Percentiles rank a stretch among this genome's conserved stretches.
These are phyloP conservation scores for Dactylonectria macrodidyma DNA, from an alignment of 2,329 filamentous ascomycete species.

Conservation along the genomic window DNA sequence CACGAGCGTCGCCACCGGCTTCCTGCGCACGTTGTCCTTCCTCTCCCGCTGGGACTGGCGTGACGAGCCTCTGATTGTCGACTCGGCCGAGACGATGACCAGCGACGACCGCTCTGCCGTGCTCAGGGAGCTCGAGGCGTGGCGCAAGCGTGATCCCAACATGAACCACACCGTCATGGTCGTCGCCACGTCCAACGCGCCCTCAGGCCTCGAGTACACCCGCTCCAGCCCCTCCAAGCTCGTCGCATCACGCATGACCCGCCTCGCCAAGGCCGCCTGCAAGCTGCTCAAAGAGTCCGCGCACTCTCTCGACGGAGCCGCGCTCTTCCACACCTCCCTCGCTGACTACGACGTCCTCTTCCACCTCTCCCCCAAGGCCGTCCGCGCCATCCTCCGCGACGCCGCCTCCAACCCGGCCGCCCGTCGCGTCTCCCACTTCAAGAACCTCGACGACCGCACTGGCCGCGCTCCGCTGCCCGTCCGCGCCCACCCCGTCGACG, in stretches of 20 bases:
- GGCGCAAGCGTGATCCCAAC: conserved; percentile 88
- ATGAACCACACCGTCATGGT: conserved; percentile 90
- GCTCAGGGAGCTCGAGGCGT: conserved; percentile 81
- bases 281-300: conserved; percentile 70
- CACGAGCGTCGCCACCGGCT: conserved; percentile 82
- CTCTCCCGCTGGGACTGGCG: conserved; percentile 95
- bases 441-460: conserved; percentile 81
- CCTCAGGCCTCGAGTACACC: conserved; percentile 86
- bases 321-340: conserved; percentile 81
- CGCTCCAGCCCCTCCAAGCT: conserved; percentile 81
- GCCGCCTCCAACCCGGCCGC: conserved; percentile 54
- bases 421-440: conserved; percentile 73
- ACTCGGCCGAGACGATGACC: conserved; percentile 75
- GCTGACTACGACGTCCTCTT: conserved; percentile 91
- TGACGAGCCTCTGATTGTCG: conserved; percentile 83
- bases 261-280: conserved; percentile 83
- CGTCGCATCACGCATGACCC: conserved; percentile 86
- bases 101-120: conserved; percentile 73
- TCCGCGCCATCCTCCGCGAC: conserved; percentile 59
- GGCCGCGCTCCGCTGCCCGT: conserved; percentile 61
- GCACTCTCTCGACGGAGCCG: conserved; percentile 62
- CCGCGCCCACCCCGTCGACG: conserved; percentile 72
- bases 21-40: conserved; percentile 84
- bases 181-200: conserved; percentile 84
- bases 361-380: conserved; percentile 72